phyloP scores from a whole-genome alignment of 1,284 basidiomycete genomes.

The Ganoderma sp. region DNA sequence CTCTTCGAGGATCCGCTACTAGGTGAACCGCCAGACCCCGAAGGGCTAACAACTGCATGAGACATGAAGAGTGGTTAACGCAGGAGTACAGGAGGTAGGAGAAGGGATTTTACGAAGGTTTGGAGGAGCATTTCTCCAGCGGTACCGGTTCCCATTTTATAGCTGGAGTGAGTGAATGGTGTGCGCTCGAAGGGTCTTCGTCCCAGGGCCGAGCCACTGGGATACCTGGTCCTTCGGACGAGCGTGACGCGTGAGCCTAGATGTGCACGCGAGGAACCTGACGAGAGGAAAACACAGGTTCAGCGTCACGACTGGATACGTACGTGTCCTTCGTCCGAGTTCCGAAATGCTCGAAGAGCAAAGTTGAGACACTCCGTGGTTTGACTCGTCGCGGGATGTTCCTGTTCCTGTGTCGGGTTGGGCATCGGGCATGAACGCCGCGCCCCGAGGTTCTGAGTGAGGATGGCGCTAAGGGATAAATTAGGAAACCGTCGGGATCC shows the following conservation, averaged over 20 bases:
- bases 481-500: conserved; percentile 24
- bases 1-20: conserved; percentile 31
- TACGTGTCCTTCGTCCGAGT: conserved; percentile 13
- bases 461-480: conserved; percentile 11
- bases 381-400: conserved; percentile 13
- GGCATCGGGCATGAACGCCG: conserved; percentile 25
- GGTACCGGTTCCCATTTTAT: conserved; percentile 16
- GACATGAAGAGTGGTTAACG: conserved; percentile 20
- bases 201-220: conserved; percentile 25
- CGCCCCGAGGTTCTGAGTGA: conserved; percentile 7
- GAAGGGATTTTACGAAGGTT: not conserved
- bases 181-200: not conserved
- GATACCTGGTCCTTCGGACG: conserved; percentile 11
- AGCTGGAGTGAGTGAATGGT: not conserved
- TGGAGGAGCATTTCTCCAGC: conserved; percentile 1
- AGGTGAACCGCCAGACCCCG: conserved; percentile 20
- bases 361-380: conserved; percentile 10
- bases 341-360: conserved; percentile 21
- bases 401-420: conserved; percentile 10
- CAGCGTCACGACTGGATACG: conserved; percentile 11
- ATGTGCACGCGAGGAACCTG: not conserved
- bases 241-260: conserved; percentile 17
- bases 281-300: not conserved
- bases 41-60: conserved; percentile 12
- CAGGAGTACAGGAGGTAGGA: not conserved